Percentiles rank a stretch among this genome's conserved stretches.
These are phyloP conservation scores for Komagataella ulmi DNA, from an alignment of 805 yeast genomes.

Conservation along the genomic window DNA sequence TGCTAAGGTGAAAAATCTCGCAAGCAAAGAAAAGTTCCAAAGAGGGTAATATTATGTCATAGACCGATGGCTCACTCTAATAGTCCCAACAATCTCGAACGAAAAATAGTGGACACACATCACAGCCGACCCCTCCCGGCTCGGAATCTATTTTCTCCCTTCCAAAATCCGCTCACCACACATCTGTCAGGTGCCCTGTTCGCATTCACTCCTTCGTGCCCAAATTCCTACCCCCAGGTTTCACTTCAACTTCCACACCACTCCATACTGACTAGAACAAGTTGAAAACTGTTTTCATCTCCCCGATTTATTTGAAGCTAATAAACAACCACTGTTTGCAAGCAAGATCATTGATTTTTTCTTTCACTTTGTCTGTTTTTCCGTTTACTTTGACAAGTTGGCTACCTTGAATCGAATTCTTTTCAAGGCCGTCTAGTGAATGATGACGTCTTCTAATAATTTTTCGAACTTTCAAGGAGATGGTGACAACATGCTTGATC, in stretches of 20 bases:
- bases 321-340: neutral
- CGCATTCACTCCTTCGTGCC: neutral
- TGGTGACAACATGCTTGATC: neutral
- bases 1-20: neutral
- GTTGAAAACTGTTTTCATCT: neutral
- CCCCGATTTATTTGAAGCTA: neutral
- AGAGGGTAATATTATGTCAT: neutral
- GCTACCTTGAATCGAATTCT: neutral
- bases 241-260: neutral
- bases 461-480: neutral
- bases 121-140: neutral
- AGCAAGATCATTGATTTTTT: neutral
- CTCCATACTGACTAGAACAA: neutral
- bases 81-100: neutral
- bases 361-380: neutral
- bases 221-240: neutral
- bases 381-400: neutral
- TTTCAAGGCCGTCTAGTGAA: neutral
- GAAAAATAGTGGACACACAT: neutral
- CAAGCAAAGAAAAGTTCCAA: neutral
- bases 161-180: neutral
- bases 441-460: neutral
- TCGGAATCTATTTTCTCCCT: neutral
- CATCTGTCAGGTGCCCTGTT: neutral
- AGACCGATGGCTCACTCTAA: neutral